These are phyloP conservation scores for Backusella mclennaniae DNA, from an alignment of 192 early-diverging fungal genomes.

Conservation along the genomic window DNA sequence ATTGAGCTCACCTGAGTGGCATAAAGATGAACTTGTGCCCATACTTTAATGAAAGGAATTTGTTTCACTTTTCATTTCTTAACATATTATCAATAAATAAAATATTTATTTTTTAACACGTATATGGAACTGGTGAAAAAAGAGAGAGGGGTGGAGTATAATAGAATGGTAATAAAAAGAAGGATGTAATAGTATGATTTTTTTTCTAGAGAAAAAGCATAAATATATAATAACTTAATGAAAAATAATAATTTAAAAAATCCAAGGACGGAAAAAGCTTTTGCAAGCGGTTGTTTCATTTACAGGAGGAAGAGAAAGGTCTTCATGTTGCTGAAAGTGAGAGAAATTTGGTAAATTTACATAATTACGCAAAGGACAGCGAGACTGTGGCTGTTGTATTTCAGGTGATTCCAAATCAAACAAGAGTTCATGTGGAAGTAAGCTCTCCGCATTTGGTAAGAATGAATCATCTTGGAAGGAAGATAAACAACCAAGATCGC, in stretches of 20 bases:
- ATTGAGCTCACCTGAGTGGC: slow-evolving; percentile 12
- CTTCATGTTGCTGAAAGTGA: slow-evolving; percentile 6
- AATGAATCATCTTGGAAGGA: slow-evolving; percentile 8
- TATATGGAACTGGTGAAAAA: not conserved
- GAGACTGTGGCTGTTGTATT: not conserved
- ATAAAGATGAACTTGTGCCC: slow-evolving; percentile 10
- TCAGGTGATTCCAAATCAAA: slow-evolving; percentile 14
- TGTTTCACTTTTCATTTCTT: not conserved
- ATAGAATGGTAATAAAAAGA: not conserved
- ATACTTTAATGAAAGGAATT: not conserved
- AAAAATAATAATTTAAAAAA: slow-evolving; percentile 2
- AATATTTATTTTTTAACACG: not conserved
- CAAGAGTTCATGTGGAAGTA: slow-evolving; percentile 16
- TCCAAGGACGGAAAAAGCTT: slow-evolving; percentile 12
- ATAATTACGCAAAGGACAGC: slow-evolving; percentile 10
- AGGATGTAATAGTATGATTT: not conserved
- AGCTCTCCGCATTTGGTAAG: slow-evolving; percentile 17
- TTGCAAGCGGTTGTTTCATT: not conserved
- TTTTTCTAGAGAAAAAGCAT: not conserved
- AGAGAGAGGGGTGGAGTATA: not conserved
- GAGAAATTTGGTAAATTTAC: not conserved
- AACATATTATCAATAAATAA: not conserved
- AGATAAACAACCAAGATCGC: not conserved
- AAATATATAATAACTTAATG: not conserved
- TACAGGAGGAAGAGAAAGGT: not conserved